phyloP scores from a whole-genome alignment of 176 grass and related monocot genomes.

The Oryza punctata region DNA sequence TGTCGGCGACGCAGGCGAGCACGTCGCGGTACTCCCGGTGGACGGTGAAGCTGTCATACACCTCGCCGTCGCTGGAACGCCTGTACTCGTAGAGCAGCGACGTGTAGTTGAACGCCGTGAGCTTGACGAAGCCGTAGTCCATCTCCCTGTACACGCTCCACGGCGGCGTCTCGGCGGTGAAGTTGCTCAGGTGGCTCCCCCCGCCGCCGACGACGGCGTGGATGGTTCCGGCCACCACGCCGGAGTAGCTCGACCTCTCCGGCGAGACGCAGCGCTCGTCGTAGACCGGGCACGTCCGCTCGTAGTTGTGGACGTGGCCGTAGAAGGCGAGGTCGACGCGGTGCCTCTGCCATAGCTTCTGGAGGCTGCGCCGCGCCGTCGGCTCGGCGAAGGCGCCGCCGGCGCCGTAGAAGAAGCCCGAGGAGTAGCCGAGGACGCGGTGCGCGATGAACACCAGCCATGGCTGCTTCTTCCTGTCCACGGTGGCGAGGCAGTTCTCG shows the following conservation, averaged over 20 bases:
- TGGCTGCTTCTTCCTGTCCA: slow-evolving; percentile 77
- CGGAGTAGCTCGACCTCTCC: slow-evolving; percentile 54
- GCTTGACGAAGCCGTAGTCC: slow-evolving; percentile 81
- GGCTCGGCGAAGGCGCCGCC: slow-evolving; percentile 69
- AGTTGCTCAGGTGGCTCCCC: slow-evolving; percentile 68
- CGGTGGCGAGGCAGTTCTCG: slow-evolving; percentile 69
- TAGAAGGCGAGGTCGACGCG: slow-evolving; percentile 79
- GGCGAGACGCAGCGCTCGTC: slow-evolving; percentile 37
- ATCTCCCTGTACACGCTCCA: slow-evolving; percentile 80
- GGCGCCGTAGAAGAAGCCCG: slow-evolving; percentile 37
- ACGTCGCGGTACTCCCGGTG: slow-evolving; percentile 70
- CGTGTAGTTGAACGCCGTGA: slow-evolving; percentile 75
- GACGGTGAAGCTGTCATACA: slow-evolving; percentile 80
- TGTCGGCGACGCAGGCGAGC: slow-evolving; percentile 61
- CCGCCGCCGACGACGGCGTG: slow-evolving; percentile 74
- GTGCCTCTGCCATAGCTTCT: slow-evolving; percentile 76
- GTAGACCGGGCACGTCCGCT: slow-evolving; percentile 82
- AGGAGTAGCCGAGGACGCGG: slow-evolving; percentile 87
- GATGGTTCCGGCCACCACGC: slow-evolving; percentile 65
- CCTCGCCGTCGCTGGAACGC: slow-evolving; percentile 53
- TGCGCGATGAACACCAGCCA: slow-evolving; percentile 92
- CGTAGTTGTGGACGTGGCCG: slow-evolving; percentile 87
- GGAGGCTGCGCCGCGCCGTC: slow-evolving; percentile 63
- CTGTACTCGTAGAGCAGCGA: slow-evolving; percentile 79
- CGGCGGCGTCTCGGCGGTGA: slow-evolving; percentile 43